Evolutionary conservation across 805 yeast species (phyloP).

Genomic region (Teunomyces stri): DNA sequence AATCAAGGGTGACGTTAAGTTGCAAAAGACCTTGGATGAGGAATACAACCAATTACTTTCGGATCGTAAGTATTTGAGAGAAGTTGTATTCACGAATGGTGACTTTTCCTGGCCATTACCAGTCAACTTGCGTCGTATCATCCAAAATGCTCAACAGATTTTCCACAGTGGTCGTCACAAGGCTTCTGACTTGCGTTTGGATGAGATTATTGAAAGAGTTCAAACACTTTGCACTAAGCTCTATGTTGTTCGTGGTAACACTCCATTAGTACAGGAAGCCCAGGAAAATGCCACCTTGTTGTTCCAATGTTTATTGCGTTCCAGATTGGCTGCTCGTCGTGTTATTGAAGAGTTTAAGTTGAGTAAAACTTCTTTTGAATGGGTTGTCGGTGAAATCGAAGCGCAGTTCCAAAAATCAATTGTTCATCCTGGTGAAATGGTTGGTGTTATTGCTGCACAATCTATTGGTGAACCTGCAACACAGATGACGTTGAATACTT

Average conservation of each 20-base stretch:
- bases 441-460: slow-evolving; percentile 96
- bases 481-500: slow-evolving; percentile 95
- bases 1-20: slow-evolving; percentile 81
- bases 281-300: slow-evolving; percentile 88
- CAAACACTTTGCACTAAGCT: slow-evolving; percentile 63
- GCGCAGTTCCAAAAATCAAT: slow-evolving; percentile 87
- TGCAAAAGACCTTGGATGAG: slow-evolving; percentile 76
- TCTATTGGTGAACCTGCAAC: slow-evolving; percentile 98
- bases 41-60: slow-evolving; percentile 75
- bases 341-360: slow-evolving; percentile 87
- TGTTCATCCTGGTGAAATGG: slow-evolving; percentile 98
- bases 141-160: slow-evolving; percentile 96
- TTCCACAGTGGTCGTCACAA: slow-evolving; percentile 89
- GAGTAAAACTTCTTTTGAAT: slow-evolving; percentile 82
- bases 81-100: slow-evolving; percentile 82
- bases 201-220: slow-evolving; percentile 75
- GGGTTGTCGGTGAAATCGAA: slow-evolving; percentile 95
- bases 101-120: slow-evolving; percentile 98
- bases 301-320: slow-evolving; percentile 89
- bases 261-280: slow-evolving; percentile 72
- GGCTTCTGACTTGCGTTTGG: slow-evolving; percentile 85
- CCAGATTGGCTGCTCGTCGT: slow-evolving; percentile 87
- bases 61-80: slow-evolving; percentile 81
- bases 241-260: slow-evolving; percentile 78
- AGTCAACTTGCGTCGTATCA: slow-evolving; percentile 91